Conservation (phyloP, 164 flowering plant species). For the Magnolia officinalis region DNA sequence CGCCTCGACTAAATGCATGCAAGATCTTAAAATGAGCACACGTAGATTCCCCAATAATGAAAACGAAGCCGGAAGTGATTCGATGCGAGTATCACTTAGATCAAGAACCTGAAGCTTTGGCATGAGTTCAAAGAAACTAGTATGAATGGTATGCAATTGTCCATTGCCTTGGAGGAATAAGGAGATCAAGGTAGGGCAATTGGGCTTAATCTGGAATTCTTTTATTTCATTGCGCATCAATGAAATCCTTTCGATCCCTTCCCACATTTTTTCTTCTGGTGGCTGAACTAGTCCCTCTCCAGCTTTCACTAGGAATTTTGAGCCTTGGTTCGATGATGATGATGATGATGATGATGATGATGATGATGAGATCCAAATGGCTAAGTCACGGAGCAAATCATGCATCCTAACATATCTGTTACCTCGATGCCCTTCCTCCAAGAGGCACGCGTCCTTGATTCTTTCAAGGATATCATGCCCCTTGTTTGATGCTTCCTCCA, state of each 20-base stretch:
- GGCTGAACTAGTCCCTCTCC: neutral
- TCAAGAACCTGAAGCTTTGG: neutral
- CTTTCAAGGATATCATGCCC: neutral
- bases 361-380: conserved; percentile 3
- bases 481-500: conserved; percentile 2
- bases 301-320: neutral
- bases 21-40: neutral
- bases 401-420: neutral
- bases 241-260: neutral
- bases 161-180: neutral
- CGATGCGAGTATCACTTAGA: neutral
- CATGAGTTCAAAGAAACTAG: neutral
- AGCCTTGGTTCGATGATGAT: neutral
- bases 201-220: neutral
- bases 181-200: neutral
- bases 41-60: neutral
- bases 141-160: neutral
- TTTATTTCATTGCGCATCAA: neutral
- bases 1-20: too few species aligned
- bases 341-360: neutral
- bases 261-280: neutral
- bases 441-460: neutral
- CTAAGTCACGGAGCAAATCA: conserved; percentile 5
- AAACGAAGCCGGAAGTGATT: neutral
- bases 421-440: neutral